Evolutionary conservation across 75 land plant genomes (phyloP).

Genomic region (Picea sitchensis): DNA sequence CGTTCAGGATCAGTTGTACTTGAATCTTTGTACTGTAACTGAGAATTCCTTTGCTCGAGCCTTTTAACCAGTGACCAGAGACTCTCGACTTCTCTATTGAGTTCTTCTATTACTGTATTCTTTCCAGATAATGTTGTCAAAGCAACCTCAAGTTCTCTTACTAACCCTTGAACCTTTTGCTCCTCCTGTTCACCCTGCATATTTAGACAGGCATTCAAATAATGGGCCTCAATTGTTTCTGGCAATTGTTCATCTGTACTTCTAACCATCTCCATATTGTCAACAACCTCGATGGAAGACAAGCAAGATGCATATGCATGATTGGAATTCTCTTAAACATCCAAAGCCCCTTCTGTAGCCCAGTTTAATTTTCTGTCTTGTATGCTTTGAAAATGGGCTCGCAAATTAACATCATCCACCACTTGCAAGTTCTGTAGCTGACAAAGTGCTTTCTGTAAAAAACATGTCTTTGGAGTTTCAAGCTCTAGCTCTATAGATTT

Average conservation of each 20-base stretch:
- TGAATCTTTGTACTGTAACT: conserved; percentile 4
- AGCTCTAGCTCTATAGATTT: too few relatives aligned
- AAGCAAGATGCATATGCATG: not conserved
- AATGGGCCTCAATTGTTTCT: too few relatives aligned
- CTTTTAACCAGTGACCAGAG: conserved; percentile 1
- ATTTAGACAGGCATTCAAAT: not conserved
- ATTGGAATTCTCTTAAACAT: not conserved
- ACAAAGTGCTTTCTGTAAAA: too few relatives aligned
- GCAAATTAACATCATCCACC: too few relatives aligned
- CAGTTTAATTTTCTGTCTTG: too few relatives aligned
- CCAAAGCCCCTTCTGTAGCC: not conserved
- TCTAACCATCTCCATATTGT: not conserved
- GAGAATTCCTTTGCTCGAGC: conserved; percentile 5
- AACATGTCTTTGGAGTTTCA: too few relatives aligned
- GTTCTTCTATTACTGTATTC: conserved; percentile 5
- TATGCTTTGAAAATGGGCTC: too few relatives aligned
- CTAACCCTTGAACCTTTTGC: not conserved
- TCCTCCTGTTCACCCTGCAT: not conserved
- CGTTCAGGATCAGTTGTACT: conserved; percentile 1
- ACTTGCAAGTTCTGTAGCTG: too few relatives aligned
- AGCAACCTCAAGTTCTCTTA: conserved; percentile 7
- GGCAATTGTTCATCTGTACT: not conserved
- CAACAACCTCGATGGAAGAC: not conserved
- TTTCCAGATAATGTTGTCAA: not conserved
- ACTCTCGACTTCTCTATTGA: conserved; percentile 4